phyloP scores from a whole-genome alignment of 805 yeast species.

The Candida nemodendra region DNA sequence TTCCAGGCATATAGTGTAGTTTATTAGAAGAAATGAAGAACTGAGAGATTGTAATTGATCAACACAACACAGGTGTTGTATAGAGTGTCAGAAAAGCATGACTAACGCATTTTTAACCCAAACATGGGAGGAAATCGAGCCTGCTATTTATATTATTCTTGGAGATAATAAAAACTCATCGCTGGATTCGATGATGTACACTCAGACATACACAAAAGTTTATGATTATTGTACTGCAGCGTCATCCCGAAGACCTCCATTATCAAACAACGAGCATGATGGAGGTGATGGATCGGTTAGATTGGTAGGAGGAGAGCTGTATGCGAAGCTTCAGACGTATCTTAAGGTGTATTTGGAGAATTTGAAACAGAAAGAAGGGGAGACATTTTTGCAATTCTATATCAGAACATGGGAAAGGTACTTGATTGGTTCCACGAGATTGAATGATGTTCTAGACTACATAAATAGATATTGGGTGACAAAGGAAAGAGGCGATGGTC shows the following conservation, averaged over 20 bases:
- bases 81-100: too few species aligned
- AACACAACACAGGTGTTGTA: too few species aligned
- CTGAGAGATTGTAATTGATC: too few species aligned
- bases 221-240: constrained; percentile 89
- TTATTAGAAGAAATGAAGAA: too few species aligned
- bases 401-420: constrained; percentile 87
- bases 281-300: constrained; percentile 30
- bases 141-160: constrained; percentile 66
- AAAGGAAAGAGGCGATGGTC: constrained; percentile 92
- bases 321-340: constrained; percentile 66
- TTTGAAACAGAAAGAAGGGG: constrained; percentile 52
- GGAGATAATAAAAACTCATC: constrained; percentile 66
- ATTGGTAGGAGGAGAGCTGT: constrained; percentile 87
- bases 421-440: constrained; percentile 85
- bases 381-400: constrained; percentile 75
- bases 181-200: constrained; percentile 70
- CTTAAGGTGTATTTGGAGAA: constrained; percentile 56
- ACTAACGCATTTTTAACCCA: constrained; percentile 25
- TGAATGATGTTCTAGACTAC: constrained; percentile 92
- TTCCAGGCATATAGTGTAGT: background rate
- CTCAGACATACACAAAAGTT: constrained; percentile 88
- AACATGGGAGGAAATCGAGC: constrained; percentile 78
- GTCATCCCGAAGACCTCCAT: constrained; percentile 49
- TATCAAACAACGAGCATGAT: constrained; percentile 18
- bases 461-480: constrained; percentile 97